These are phyloP conservation scores for Spinellus fusiger DNA, from an alignment of 192 early-diverging fungal species.

Conservation along the genomic window DNA sequence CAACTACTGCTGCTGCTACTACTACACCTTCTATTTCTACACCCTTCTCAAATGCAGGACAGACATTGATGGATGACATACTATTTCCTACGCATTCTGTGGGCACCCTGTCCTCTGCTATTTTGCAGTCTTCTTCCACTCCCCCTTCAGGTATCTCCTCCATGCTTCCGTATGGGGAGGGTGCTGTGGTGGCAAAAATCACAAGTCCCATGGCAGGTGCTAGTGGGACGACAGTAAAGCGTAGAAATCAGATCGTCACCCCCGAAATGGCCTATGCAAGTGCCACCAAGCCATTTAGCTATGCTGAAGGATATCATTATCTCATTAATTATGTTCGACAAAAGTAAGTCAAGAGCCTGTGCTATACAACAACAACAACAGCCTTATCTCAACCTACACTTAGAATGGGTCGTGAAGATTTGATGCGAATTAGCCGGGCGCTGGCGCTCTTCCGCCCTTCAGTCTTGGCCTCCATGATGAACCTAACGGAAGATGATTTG, in stretches of 20 bases:
- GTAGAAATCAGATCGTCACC: slow-evolving; percentile 32
- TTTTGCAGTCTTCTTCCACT: neutral
- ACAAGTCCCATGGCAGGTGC: slow-evolving; percentile 14
- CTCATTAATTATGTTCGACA: slow-evolving; percentile 79
- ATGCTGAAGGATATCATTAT: slow-evolving; percentile 91
- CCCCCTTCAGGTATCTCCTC: slow-evolving; percentile 17
- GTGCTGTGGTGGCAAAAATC: slow-evolving; percentile 20
- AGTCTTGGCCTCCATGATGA: slow-evolving; percentile 90
- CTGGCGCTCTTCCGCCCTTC: slow-evolving; percentile 92
- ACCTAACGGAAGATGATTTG: slow-evolving; percentile 88
- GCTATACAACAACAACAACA: neutral
- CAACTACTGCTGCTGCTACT: neutral
- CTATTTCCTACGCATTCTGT: neutral
- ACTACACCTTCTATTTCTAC: neutral
- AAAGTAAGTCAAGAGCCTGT: slow-evolving; percentile 39
- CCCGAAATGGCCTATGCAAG: slow-evolving; percentile 75
- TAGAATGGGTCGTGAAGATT: slow-evolving; percentile 84
- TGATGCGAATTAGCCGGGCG: slow-evolving; percentile 87
- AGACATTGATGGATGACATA: neutral
- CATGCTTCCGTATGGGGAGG: slow-evolving; percentile 16
- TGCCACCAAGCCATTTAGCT: slow-evolving; percentile 81
- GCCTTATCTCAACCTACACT: neutral
- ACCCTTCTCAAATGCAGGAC: neutral
- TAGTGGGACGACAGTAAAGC: slow-evolving; percentile 8
- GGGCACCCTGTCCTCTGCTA: neutral